phyloP scores from a whole-genome alignment of 768 basidiomycete species.

The Russula brevipes region DNA sequence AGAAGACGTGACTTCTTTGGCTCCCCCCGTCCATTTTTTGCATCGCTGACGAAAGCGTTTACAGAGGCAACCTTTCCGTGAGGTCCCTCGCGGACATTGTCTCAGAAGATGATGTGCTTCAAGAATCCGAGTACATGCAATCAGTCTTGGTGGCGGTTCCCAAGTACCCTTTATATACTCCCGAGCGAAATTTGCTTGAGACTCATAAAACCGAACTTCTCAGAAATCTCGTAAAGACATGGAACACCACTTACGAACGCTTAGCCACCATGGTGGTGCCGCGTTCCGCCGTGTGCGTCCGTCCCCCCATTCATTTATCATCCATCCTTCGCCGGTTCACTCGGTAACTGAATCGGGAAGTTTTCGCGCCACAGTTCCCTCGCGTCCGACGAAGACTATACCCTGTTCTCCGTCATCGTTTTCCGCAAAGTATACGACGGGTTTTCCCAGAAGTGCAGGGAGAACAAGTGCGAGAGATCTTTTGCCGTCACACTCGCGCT shows the following conservation, averaged over 20 bases:
- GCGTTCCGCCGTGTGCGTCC: constrained; percentile 73
- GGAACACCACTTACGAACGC: constrained; percentile 85
- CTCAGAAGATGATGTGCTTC: constrained; percentile 71
- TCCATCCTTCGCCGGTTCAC: background rate
- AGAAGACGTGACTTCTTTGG: constrained; percentile 65
- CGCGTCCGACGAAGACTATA: constrained; percentile 83
- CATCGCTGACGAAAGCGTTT: constrained; percentile 11
- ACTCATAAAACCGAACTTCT: background rate
- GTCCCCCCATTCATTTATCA: background rate
- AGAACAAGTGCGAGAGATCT: constrained; percentile 68
- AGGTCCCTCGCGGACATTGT: constrained; percentile 84
- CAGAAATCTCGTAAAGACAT: constrained; percentile 80
- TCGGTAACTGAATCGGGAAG: constrained; percentile 6
- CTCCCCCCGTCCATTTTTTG: constrained; percentile 2
- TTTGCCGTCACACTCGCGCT: background rate
- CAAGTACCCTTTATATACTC: constrained; percentile 50
- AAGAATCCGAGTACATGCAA: constrained; percentile 91
- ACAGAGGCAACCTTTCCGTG: constrained; percentile 91
- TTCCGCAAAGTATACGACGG: constrained; percentile 91
- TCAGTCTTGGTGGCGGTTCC: constrained; percentile 91
- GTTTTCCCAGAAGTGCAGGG: constrained; percentile 89
- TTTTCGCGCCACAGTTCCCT: constrained; percentile 47
- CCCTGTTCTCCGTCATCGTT: constrained; percentile 76
- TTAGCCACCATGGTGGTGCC: constrained; percentile 89
- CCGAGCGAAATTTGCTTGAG: background rate